A percentile compares a stretch with the other conserved stretches of the same genome.
phyloP scores from a whole-genome alignment of 345 rosid species.

The Euphorbia tirucalli region DNA sequence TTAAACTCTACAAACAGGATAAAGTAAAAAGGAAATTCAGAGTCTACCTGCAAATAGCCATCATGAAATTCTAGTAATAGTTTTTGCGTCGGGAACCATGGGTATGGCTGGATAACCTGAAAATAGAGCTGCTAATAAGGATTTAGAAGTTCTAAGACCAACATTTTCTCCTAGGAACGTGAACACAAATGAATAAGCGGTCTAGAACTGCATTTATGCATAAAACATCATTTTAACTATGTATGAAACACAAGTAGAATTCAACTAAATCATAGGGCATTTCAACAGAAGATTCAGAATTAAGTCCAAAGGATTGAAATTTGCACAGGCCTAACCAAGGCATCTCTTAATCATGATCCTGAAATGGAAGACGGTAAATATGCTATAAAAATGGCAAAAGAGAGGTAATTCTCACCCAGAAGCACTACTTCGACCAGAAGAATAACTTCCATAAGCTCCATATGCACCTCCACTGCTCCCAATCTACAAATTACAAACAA shows the following conservation, averaged over 20 bases:
- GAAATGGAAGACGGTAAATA: background rate
- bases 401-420: conserved; percentile 67
- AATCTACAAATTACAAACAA: conserved; percentile 41
- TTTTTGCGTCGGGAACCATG: conserved; percentile 80
- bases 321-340: background rate
- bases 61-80: conserved; percentile 63
- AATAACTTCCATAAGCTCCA: conserved; percentile 84
- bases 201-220: background rate
- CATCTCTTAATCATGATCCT: background rate
- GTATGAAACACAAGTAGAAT: background rate
- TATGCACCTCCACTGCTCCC: conserved; percentile 69
- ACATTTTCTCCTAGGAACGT: conserved; percentile 5
- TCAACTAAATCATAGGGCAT: conserved; percentile 9
- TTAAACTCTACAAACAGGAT: conserved; percentile 16
- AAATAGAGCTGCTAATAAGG: conserved; percentile 43
- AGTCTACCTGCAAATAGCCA: conserved; percentile 51
- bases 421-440: conserved; percentile 66
- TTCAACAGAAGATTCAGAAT: conserved; percentile 12
- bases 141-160: conserved; percentile 21
- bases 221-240: background rate
- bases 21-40: conserved; percentile 22
- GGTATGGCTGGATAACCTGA: conserved; percentile 85
- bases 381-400: background rate
- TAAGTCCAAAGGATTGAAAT: background rate
- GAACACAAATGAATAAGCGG: conserved; percentile 3